A percentile compares a stretch with the other conserved stretches of the same genome.
These are phyloP conservation scores for Tulasnella sp. DNA, from an alignment of 768 basidiomycete genomes.

Conservation along the genomic window DNA sequence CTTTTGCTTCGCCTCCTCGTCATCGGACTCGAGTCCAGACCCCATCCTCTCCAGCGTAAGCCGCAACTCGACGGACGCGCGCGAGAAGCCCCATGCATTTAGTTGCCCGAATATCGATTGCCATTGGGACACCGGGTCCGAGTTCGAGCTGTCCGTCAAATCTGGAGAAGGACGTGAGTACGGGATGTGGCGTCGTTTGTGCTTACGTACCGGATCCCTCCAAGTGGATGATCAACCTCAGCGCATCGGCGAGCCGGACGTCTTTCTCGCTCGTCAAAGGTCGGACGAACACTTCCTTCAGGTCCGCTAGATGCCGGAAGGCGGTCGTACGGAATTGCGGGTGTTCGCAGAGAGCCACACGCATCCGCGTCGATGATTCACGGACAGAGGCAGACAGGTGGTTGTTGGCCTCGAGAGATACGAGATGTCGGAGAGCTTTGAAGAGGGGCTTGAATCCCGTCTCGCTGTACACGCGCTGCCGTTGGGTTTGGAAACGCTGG, in stretches of 20 bases:
- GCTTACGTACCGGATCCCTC: slow-evolving; percentile 28
- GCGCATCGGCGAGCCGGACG: slow-evolving; percentile 41
- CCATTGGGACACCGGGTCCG: slow-evolving; percentile 18
- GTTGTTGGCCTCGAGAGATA: slow-evolving; percentile 54
- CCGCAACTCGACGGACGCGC: slow-evolving; percentile 68
- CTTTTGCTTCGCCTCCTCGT: slow-evolving; percentile 32
- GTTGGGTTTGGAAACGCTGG: slow-evolving; percentile 56
- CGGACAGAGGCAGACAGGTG: slow-evolving; percentile 41
- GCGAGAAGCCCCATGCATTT: slow-evolving; percentile 74
- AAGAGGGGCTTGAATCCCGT: slow-evolving; percentile 55
- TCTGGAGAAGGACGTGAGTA: neutral
- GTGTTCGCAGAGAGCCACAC: slow-evolving; percentile 46
- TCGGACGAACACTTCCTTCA: slow-evolving; percentile 15
- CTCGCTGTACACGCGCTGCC: slow-evolving; percentile 50
- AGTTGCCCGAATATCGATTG: slow-evolving; percentile 51
- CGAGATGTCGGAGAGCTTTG: slow-evolving; percentile 51
- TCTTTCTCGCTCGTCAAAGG: slow-evolving; percentile 11
- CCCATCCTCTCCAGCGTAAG: slow-evolving; percentile 63
- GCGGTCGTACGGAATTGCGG: slow-evolving; percentile 62
- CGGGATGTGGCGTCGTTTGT: neutral
- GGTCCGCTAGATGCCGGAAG: slow-evolving; percentile 57
- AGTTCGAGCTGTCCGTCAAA: neutral
- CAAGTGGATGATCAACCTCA: slow-evolving; percentile 55
- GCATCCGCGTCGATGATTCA: slow-evolving; percentile 38
- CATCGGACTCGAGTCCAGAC: slow-evolving; percentile 40